These are phyloP conservation scores for Sabuloglossum arenarium DNA, from an alignment of 495 filamentous ascomycete genomes.

Conservation along the genomic window DNA sequence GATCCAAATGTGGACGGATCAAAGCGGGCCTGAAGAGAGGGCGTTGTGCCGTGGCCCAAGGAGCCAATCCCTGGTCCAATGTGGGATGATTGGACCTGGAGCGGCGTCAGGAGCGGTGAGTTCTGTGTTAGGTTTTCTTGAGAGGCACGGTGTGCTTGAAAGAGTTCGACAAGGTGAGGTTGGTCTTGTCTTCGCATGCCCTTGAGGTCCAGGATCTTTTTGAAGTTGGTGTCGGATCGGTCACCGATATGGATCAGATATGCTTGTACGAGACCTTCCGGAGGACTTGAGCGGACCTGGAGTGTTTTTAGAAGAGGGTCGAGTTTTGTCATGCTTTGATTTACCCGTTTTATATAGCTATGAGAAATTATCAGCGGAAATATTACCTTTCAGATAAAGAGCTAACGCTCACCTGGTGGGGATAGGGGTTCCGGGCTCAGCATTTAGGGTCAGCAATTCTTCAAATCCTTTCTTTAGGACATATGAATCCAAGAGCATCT, in stretches of 20 bases:
- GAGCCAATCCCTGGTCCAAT: conserved; percentile 7
- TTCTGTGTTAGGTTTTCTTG: conserved; percentile 33
- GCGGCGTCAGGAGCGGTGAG: conserved; percentile 39
- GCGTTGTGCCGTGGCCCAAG: conserved; percentile 10
- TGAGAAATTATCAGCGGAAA: neutral
- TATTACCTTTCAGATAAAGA: neutral
- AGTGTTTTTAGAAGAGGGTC: conserved; percentile 90
- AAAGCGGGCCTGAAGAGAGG: conserved; percentile 32
- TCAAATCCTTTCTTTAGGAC: conserved; percentile 68
- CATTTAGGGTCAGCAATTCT: conserved; percentile 38
- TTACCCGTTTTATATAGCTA: conserved; percentile 73
- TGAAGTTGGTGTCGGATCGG: conserved; percentile 81
- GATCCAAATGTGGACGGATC: conserved; percentile 55
- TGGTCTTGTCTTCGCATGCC: conserved; percentile 73
- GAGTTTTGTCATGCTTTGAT: conserved; percentile 62
- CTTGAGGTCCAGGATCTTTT: conserved; percentile 86
- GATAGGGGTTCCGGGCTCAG: conserved; percentile 16
- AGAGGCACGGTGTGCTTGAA: conserved; percentile 54
- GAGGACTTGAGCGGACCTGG: conserved; percentile 76
- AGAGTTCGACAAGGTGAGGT: conserved; percentile 64
- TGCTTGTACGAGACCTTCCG: conserved; percentile 88
- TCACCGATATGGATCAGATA: conserved; percentile 91
- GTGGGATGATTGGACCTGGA: conserved; percentile 22
- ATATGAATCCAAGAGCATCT: conserved; percentile 91
- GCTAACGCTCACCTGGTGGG: conserved; percentile 13